phyloP scores from a whole-genome alignment of 352 stramenopile species.

The Globisporangium nagaii region DNA sequence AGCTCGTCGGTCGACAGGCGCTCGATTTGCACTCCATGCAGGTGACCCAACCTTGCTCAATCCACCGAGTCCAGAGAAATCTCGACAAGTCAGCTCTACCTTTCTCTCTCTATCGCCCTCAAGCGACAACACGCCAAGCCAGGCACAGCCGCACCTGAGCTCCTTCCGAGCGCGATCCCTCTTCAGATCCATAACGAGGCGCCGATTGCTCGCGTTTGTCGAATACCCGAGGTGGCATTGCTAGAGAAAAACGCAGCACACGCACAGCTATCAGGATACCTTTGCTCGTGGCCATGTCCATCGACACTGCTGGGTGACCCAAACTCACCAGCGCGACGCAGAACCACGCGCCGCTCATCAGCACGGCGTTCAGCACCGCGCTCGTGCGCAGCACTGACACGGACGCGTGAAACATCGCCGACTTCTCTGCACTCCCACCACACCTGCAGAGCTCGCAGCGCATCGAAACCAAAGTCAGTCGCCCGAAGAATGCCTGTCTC shows the following conservation, averaged over 20 bases:
- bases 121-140: too few species aligned
- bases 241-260: too few species aligned
- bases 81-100: background rate
- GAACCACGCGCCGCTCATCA: constrained; percentile 47
- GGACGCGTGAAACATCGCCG: constrained; percentile 13
- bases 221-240: constrained; percentile 22
- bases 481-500: too few species aligned
- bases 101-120: too few species aligned
- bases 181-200: constrained; percentile 7
- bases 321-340: constrained; percentile 42
- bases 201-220: constrained; percentile 11
- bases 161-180: constrained; percentile 10
- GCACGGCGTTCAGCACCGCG: constrained; percentile 28
- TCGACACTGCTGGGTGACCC: too few species aligned
- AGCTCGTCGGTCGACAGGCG: constrained; percentile 24
- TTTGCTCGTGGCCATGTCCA: too few species aligned
- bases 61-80: too few species aligned
- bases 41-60: constrained; percentile 28
- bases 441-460: background rate
- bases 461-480: too few species aligned
- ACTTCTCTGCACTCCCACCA: background rate
- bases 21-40: constrained; percentile 37
- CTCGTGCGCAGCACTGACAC: constrained; percentile 25
- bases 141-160: too few species aligned
- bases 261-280: too few species aligned